Evolutionary conservation across 768 basidiomycete species (phyloP).

Genomic region (Rubroboletus pulcherrimus): DNA sequence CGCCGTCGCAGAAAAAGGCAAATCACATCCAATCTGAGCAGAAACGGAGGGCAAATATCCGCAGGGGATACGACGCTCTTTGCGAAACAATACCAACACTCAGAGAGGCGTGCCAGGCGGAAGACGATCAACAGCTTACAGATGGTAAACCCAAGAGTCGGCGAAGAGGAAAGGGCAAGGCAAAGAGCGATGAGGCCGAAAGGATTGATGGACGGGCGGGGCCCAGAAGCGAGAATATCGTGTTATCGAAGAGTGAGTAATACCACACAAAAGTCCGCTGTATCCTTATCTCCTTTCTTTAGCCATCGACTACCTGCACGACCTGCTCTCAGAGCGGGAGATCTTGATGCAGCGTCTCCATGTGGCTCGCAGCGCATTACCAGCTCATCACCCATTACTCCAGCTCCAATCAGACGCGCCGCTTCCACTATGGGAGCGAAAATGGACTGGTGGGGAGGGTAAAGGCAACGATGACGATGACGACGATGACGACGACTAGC

Average conservation of each 20-base stretch:
- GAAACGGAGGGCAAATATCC: constrained; percentile 88
- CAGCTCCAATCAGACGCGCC: constrained; percentile 22
- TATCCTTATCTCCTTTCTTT: constrained; percentile 1
- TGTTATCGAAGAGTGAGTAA: constrained; percentile 76
- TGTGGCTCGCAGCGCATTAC: constrained; percentile 53
- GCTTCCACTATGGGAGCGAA: constrained; percentile 70
- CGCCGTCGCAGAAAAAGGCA: constrained; percentile 84
- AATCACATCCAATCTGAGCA: constrained; percentile 95
- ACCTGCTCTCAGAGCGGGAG: constrained; percentile 58
- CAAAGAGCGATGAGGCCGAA: constrained; percentile 50
- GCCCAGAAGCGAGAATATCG: constrained; percentile 87
- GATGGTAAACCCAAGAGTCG: constrained; percentile 35
- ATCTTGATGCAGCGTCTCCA: constrained; percentile 56
- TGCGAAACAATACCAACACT: constrained; percentile 82
- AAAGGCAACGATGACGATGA: constrained; percentile 45
- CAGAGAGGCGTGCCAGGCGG: constrained; percentile 72
- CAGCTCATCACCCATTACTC: constrained; percentile 58
- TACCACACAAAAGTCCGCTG: background rate
- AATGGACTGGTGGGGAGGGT: constrained; percentile 75
- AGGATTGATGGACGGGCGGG: constrained; percentile 82
- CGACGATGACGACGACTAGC: constrained; percentile 45
- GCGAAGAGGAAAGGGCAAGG: constrained; percentile 36
- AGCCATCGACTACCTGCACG: constrained; percentile 87
- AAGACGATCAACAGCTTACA: constrained; percentile 51
- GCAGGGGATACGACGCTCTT: constrained; percentile 83